Conservation (phyloP, 306 rosid species). For the Cyclanthera cordifolia region DNA sequence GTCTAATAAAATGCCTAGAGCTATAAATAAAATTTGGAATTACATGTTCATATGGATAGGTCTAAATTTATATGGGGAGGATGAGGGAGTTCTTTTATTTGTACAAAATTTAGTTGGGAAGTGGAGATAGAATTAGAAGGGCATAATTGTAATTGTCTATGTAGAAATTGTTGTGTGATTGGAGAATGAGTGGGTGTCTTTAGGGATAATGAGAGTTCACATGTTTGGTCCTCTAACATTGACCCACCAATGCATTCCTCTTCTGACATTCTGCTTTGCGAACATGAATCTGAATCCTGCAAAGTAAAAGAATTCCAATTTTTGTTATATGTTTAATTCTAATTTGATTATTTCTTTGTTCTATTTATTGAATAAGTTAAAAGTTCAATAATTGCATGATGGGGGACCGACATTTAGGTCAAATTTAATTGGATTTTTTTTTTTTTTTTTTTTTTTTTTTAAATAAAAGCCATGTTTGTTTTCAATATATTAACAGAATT, state of each 20-base stretch:
- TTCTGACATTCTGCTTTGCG: not conserved
- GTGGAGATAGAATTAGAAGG: not conserved
- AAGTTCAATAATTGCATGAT: too few relatives aligned
- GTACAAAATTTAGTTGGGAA: not conserved
- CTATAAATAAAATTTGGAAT: not conserved
- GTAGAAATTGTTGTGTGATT: not conserved
- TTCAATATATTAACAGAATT: too few relatives aligned
- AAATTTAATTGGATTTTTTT: too few relatives aligned
- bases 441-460: too few relatives aligned
- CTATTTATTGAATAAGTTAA: too few relatives aligned
- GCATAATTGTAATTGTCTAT: not conserved
- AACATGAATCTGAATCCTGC: slow-evolving; percentile 6
- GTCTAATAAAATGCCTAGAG: not conserved
- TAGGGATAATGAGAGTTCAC: slow-evolving; percentile 31
- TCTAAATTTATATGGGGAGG: slow-evolving; percentile 37
- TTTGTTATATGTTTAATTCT: too few relatives aligned
- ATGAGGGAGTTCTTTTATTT: not conserved
- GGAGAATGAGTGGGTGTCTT: not conserved
- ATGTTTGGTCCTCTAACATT: slow-evolving; percentile 14
- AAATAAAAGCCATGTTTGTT: too few relatives aligned
- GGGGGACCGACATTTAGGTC: too few relatives aligned
- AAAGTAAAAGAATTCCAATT: not conserved
- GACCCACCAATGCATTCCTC: slow-evolving; percentile 7
- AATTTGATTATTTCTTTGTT: too few relatives aligned
- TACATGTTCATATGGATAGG: slow-evolving; percentile 36